These are phyloP conservation scores for Eucalyptus marginata DNA, from an alignment of 345 rosid species.

Conservation along the genomic window DNA sequence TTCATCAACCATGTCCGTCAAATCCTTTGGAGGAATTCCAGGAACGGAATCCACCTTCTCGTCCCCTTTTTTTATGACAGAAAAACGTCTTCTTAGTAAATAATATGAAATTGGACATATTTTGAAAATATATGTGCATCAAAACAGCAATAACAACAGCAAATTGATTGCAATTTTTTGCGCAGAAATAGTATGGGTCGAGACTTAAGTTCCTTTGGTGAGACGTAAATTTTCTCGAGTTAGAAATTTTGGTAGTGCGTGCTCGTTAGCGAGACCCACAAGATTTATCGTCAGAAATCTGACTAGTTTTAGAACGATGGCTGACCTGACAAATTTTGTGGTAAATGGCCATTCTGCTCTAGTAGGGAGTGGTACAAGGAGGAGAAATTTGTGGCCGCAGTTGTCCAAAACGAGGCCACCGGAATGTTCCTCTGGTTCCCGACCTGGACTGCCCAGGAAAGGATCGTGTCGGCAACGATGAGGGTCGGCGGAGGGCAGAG, in stretches of 20 bases:
- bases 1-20: not conserved
- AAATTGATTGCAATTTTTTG: too few species aligned
- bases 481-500: slow-evolving; percentile 2
- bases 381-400: slow-evolving; percentile 20
- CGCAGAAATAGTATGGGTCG: not conserved
- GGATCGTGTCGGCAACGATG: slow-evolving; percentile 19
- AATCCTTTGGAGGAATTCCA: not conserved
- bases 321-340: too few species aligned
- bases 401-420: slow-evolving; percentile 39
- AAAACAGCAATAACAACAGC: too few species aligned
- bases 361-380: slow-evolving; percentile 3
- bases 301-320: too few species aligned
- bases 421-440: slow-evolving; percentile 28
- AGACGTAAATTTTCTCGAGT: not conserved
- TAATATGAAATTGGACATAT: too few species aligned
- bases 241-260: not conserved
- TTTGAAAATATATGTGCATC: too few species aligned
- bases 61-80: not conserved
- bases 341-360: not conserved
- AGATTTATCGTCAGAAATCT: too few species aligned
- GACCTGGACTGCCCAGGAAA: slow-evolving; percentile 18
- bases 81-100: too few species aligned
- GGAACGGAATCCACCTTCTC: not conserved
- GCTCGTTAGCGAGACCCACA: not conserved
- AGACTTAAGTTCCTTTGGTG: not conserved